Evolutionary conservation across 495 filamentous ascomycete genomes (phyloP), one percentile per base, ranked within the genome.

Genomic region (Aspergillus hancockii): DNA sequence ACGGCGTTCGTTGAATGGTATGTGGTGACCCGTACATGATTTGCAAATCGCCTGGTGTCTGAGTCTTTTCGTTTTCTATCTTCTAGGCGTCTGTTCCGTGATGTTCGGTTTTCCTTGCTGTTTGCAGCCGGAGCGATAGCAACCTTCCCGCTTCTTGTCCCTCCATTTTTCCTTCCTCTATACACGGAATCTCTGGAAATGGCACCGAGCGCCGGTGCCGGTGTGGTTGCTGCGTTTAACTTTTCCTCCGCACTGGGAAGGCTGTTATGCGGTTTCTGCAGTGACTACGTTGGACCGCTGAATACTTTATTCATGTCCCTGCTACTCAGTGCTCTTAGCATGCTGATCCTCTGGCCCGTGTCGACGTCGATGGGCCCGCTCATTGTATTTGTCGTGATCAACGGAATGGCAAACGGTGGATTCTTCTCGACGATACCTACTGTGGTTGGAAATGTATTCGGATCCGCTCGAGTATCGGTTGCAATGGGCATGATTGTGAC

Each of bases 361-460:
- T 83, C 81, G 18, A 76, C 67, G 28, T 79, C 76, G 0, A 66
- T 84, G 16, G 82, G 71, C 0, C 83, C 82, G 0, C 64, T 85
- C 25, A 58, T 80, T 14, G 68, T 76, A 0, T 85, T 86, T 57
- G 79, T 78, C 13, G 68, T 79, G 22, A 72, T 84, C 23, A 86
- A 84, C 57, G 83, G 83, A 2, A 70, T 78, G 53, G 73, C 81
- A 0, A 85, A 84, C 63, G 83, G 83, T 0, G 80, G 73, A 0
- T 85, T 85, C 68, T 86, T 86, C 60, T 79, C 79, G 5, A 83
- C 81, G 0, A 81, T 85, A 69, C 83, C 84, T 4, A 88, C 85
- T 6, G 84, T 83, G 8, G 80, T 86, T 1, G 81, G 80, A 1
- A 81, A 78, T 63, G 74, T 84, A 12, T 83, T 86, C 68, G 81